A percentile compares a stretch with the other conserved stretches of the same genome.
These are phyloP conservation scores for Talaromyces borbonicus DNA, from an alignment of 495 filamentous ascomycete genomes.

Conservation along the genomic window DNA sequence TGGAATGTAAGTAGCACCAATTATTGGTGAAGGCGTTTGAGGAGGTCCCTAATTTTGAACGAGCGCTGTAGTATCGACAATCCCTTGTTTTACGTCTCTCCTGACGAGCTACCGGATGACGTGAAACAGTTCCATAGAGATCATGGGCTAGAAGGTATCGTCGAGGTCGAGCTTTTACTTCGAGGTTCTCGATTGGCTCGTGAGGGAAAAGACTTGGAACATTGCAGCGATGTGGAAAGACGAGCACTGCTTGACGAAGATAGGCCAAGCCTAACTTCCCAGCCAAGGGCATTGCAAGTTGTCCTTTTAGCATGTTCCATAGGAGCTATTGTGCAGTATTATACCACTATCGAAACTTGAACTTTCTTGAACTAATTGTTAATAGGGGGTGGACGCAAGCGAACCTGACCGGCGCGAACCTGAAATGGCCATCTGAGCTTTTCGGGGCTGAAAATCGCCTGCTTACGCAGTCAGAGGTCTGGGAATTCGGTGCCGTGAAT, in stretches of 20 bases:
- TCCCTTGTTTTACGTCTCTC: constrained; percentile 4
- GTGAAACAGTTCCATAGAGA: constrained; percentile 10
- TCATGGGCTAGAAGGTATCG: constrained; percentile 6
- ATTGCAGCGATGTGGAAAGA: constrained; percentile 9
- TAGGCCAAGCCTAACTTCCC: constrained; percentile 7
- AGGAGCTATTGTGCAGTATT: constrained; percentile 11
- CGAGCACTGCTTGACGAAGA: constrained; percentile 13
- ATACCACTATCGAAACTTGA: neutral
- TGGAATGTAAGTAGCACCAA: constrained; percentile 5
- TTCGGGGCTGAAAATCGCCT: neutral
- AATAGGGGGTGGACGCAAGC: constrained; percentile 9
- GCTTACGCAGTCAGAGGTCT: neutral
- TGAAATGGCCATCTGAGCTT: constrained; percentile 5
- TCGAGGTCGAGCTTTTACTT: constrained; percentile 9
- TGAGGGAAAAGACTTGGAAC: constrained; percentile 8
- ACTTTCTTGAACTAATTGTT: neutral
- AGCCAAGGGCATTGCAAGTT: constrained; percentile 12
- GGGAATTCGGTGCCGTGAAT: constrained; percentile 10
- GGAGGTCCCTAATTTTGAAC: neutral
- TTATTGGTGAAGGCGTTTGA: neutral
- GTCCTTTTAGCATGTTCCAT: constrained; percentile 10
- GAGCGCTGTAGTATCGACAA: constrained; percentile 6
- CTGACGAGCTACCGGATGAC: constrained; percentile 5
- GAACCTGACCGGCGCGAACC: constrained; percentile 7
- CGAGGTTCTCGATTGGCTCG: constrained; percentile 10